Evolutionary conservation across 345 rosid species (phyloP).

Genomic region (Salix purpurea): DNA sequence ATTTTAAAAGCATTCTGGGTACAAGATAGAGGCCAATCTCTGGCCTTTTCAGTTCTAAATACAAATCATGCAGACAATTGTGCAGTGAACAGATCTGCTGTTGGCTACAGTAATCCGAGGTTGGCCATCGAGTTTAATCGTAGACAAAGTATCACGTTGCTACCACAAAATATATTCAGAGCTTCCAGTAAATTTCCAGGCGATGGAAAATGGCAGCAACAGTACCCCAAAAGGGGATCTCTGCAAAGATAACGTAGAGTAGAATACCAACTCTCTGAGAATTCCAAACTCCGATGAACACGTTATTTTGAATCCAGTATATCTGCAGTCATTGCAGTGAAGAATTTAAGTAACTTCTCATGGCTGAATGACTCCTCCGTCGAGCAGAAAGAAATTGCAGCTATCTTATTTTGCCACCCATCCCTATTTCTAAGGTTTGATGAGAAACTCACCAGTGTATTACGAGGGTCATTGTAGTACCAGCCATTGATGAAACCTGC

Average conservation of each 20-base stretch:
- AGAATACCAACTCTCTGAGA: constrained; percentile 56
- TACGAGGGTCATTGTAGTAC: constrained; percentile 65
- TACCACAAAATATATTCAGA: constrained; percentile 18
- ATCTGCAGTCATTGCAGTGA: constrained; percentile 32
- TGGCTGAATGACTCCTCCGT: background rate
- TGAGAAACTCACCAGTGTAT: constrained; percentile 48
- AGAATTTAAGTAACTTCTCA: too few species aligned
- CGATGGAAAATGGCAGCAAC: constrained; percentile 54
- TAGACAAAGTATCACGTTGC: background rate
- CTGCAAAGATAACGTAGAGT: constrained; percentile 66
- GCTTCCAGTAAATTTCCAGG: constrained; percentile 69
- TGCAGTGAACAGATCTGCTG: background rate
- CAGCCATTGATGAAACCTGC: constrained; percentile 87
- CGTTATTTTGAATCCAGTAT: constrained; percentile 62
- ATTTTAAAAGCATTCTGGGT: background rate
- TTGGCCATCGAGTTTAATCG: background rate
- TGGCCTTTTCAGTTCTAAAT: background rate
- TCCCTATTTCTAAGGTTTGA: background rate
- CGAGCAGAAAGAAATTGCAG: background rate
- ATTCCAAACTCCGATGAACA: constrained; percentile 59
- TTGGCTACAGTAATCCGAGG: background rate
- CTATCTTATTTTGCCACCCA: background rate
- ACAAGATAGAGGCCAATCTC: background rate
- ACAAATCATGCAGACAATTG: background rate
- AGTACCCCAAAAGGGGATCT: constrained; percentile 70